Evolutionary conservation across 208 protist species (phyloP), one percentile per base, ranked within the genome.

Genomic region (Phytomonas francai): DNA sequence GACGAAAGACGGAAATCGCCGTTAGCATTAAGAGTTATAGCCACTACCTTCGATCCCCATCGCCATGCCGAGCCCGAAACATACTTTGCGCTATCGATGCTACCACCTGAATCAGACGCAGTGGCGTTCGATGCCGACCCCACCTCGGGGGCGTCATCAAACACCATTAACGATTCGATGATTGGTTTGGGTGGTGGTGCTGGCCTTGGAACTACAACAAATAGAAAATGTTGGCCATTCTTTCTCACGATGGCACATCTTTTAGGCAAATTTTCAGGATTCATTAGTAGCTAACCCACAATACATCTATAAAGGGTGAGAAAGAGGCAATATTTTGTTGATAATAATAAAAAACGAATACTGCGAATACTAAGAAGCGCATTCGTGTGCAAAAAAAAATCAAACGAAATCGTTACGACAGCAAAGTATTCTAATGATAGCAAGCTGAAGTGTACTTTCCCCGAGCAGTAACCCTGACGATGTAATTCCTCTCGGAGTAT

Each of bases 101-200:
- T 29, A 22, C 30, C 57, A 33, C n/a, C 16, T 61, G 57, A 34
- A 14, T 33, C 30, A 33, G 29, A 34, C 7, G 72, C 59, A n/a
- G 54, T 28, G 30, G 67, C 59, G 7, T 65, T 54, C 42, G 73
- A 51, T 25, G 65, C 32, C 2, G 63, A 16, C 12, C 54, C n/a
- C 3, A 49, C 33, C 2, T 71, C 32, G 1, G 71, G 63, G 0
- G 63, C 63, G 42, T 60, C 63, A 27, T 92, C 83, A 66, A 94
- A 94, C 39, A 91, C 83, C 79, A 94, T 88, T 29, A 92, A 62
- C 22, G 71, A 68, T 67, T 90, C 83, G 0, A 88, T 60, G 67
- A 84, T 78, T 11, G 71, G 65, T 39, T 78, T 62, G 0, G 76
- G 71, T 25, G 73, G 66, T 12, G 59, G 68, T 27, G 70, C 54